Percentiles rank a stretch among this genome's conserved stretches.
phyloP scores from a whole-genome alignment of 805 yeast species.

The Blastobotrys mokoenaii region DNA sequence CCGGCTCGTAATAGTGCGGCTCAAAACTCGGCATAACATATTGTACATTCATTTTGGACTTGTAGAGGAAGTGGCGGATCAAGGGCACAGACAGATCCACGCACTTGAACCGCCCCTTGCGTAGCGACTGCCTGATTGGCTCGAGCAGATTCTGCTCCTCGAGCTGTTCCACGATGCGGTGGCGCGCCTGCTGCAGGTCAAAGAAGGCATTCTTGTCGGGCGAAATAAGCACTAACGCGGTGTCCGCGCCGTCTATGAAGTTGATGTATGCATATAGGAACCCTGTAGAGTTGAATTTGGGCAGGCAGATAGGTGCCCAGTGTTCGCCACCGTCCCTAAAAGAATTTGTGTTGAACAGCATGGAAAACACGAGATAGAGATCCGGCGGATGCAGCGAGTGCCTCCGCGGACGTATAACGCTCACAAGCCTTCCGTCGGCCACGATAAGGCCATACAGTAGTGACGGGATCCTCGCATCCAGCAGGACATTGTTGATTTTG shows the following conservation, averaged over 20 bases:
- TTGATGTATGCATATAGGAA: slow-evolving; percentile 76
- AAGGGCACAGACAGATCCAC: slow-evolving; percentile 46
- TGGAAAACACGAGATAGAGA: slow-evolving; percentile 60
- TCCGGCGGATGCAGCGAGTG: slow-evolving; percentile 81
- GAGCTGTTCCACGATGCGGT: slow-evolving; percentile 40
- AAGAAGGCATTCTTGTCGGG: slow-evolving; percentile 75
- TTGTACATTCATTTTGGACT: slow-evolving; percentile 61
- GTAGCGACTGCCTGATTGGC: slow-evolving; percentile 32
- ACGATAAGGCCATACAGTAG: slow-evolving; percentile 70
- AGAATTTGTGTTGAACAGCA: slow-evolving; percentile 53
- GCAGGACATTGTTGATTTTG: slow-evolving; percentile 47
- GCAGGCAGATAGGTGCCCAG: slow-evolving; percentile 92
- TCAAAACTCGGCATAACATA: slow-evolving; percentile 39
- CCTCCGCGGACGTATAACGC: slow-evolving; percentile 64
- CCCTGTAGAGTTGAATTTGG: slow-evolving; percentile 82
- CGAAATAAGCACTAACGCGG: slow-evolving; percentile 43
- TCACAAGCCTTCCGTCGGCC: slow-evolving; percentile 55
- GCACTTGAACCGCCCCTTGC: slow-evolving; percentile 36
- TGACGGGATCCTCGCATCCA: slow-evolving; percentile 41
- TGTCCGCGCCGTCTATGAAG: slow-evolving; percentile 36
- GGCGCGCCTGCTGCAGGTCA: slow-evolving; percentile 57
- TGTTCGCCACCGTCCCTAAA: slow-evolving; percentile 53
- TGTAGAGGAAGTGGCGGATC: slow-evolving; percentile 74
- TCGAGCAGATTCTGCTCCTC: slow-evolving; percentile 30
- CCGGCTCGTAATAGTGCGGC: slow-evolving; percentile 28